These are phyloP conservation scores for Amauroascus niger DNA, from an alignment of 2,329 filamentous ascomycete species.

Conservation along the genomic window DNA sequence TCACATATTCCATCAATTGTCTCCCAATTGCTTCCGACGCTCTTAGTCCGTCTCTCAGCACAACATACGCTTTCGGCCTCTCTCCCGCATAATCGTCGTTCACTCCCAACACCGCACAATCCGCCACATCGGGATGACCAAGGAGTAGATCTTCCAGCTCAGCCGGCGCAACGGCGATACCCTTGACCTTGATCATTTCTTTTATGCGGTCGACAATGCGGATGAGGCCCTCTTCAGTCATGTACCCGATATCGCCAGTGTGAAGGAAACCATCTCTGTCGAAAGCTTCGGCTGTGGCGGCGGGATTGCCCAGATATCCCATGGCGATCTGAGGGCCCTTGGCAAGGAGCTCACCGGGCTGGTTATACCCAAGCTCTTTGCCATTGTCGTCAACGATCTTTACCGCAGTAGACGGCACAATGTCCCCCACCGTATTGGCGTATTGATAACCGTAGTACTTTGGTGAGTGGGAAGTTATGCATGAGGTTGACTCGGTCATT, in stretches of 20 bases:
- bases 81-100: constrained; percentile 41
- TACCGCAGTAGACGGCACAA: constrained; percentile 39
- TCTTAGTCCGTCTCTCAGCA: constrained; percentile 22
- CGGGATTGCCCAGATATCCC: constrained; percentile 45
- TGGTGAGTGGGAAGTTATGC: constrained; percentile 51
- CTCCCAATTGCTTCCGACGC: constrained; percentile 24
- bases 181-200: constrained; percentile 49
- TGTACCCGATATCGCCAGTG: constrained; percentile 47
- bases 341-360: constrained; percentile 45
- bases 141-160: constrained; percentile 44
- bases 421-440: constrained; percentile 41
- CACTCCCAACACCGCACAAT: constrained; percentile 43
- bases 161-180: constrained; percentile 44
- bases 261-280: constrained; percentile 46
- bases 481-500: constrained; percentile 38
- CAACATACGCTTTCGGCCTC: constrained; percentile 54
- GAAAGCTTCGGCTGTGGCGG: constrained; percentile 42
- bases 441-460: constrained; percentile 40
- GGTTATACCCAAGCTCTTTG: constrained; percentile 43
- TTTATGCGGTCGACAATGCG: constrained; percentile 45
- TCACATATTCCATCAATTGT: constrained; percentile 51
- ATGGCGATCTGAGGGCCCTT: constrained; percentile 45
- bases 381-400: constrained; percentile 47
- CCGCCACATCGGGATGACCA: constrained; percentile 40
- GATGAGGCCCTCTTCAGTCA: constrained; percentile 26